Conservation (phyloP, 805 yeast genomes). For the Saccharomycopsis sp. region DNA sequence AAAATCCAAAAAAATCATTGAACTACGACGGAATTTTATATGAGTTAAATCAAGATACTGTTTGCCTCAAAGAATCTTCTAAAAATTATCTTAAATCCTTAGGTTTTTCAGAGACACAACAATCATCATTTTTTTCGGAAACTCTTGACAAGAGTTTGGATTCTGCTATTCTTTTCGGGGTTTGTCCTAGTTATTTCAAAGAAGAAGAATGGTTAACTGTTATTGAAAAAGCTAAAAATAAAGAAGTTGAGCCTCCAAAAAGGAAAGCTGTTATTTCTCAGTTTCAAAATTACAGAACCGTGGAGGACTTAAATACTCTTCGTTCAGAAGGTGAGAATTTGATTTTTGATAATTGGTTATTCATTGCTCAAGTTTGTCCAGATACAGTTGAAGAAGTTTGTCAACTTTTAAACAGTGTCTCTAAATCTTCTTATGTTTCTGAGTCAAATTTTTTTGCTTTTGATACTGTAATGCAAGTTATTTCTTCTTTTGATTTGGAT, state of each 20-base stretch:
- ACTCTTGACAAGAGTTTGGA: too few relatives aligned
- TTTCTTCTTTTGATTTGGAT: constrained; percentile 27
- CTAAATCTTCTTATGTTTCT: background rate
- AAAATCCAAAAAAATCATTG: too few relatives aligned
- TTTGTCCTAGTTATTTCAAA: constrained; percentile 13
- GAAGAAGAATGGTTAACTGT: constrained; percentile 26
- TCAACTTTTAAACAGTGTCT: constrained; percentile 28
- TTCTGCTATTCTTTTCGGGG: too few relatives aligned
- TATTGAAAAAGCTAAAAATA: background rate
- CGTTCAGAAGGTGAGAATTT: constrained; percentile 26
- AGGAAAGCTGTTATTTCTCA: constrained; percentile 29
- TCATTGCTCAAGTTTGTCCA: constrained; percentile 35
- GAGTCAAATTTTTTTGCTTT: background rate
- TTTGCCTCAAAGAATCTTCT: too few relatives aligned
- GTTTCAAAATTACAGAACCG: constrained; percentile 27
- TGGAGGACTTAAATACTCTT: constrained; percentile 31
- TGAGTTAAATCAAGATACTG: too few relatives aligned
- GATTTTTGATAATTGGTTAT: constrained; percentile 33
- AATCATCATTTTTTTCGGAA: too few relatives aligned
- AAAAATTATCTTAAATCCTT: too few relatives aligned
- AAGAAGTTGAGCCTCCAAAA: constrained; percentile 14
- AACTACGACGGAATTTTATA: too few relatives aligned
- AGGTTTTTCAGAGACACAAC: too few relatives aligned
- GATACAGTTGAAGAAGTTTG: constrained; percentile 28
- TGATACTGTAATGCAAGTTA: constrained; percentile 20